These are phyloP conservation scores for Sphagnum tenellum DNA, from an alignment of 225 moss, liverwort and hornwort genomes.

Conservation along the genomic window DNA sequence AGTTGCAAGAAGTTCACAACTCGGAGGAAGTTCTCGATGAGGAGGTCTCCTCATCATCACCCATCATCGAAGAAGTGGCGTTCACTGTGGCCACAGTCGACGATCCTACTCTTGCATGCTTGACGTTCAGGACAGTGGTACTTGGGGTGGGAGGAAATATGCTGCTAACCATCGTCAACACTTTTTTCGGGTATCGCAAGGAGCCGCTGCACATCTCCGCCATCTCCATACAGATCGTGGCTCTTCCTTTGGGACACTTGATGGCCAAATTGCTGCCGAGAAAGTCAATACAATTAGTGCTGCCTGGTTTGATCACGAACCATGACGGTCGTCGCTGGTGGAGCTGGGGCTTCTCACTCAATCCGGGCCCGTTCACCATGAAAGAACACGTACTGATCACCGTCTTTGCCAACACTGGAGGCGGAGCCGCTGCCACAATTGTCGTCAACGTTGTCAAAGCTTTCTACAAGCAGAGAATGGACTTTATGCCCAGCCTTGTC, in stretches of 20 bases:
- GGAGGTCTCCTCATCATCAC: too few species aligned
- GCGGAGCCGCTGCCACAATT: conserved; percentile 30
- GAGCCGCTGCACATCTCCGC: conserved; percentile 48
- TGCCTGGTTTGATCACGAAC: neutral
- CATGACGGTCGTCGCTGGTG: conserved; percentile 13
- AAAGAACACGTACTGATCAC: conserved; percentile 62
- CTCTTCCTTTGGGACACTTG: conserved; percentile 38
- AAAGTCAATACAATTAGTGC: neutral
- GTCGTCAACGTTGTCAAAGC: conserved; percentile 46
- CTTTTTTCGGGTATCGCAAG: conserved; percentile 44
- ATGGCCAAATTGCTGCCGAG: conserved; percentile 48
- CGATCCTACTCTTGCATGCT: conserved; percentile 26
- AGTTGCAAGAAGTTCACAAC: too few species aligned
- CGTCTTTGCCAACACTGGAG: conserved; percentile 50
- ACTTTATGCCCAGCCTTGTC: conserved; percentile 35
- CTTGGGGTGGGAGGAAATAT: conserved; percentile 24
- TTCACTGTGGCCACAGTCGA: conserved; percentile 35
- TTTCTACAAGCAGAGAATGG: conserved; percentile 35
- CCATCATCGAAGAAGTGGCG: conserved; percentile 29
- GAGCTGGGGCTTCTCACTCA: conserved; percentile 34
- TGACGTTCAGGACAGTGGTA: conserved; percentile 26
- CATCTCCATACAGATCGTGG: conserved; percentile 37
- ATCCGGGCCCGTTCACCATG: conserved; percentile 53
- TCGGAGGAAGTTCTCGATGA: too few species aligned
- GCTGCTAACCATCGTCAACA: conserved; percentile 38